Percentiles rank a stretch among this genome's conserved stretches.
Evolutionary conservation across 2,329 filamentous ascomycete genomes (phyloP).

Genomic region (Colletotrichum coccodes): DNA sequence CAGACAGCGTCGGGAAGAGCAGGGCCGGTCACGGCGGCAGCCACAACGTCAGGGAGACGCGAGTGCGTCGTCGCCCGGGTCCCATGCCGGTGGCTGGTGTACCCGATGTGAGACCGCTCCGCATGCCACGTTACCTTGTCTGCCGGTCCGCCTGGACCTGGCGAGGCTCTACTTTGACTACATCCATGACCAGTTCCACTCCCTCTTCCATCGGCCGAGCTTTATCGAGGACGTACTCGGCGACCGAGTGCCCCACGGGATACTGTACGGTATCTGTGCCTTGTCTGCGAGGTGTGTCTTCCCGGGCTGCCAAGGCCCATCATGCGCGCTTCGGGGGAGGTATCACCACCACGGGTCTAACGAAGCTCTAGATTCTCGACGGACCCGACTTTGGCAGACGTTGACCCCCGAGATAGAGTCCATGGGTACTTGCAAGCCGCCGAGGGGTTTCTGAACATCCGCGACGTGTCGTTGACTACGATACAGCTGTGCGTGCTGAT

Average conservation of each 20-base stretch:
- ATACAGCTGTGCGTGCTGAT: slow-evolving; percentile 52
- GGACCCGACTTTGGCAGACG: slow-evolving; percentile 32
- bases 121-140: slow-evolving; percentile 30
- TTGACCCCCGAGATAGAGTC: slow-evolving; percentile 37
- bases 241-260: slow-evolving; percentile 34
- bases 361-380: slow-evolving; percentile 36
- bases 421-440: slow-evolving; percentile 35
- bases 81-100: slow-evolving; percentile 16
- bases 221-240: slow-evolving; percentile 38
- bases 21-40: background rate
- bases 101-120: slow-evolving; percentile 18
- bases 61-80: slow-evolving; percentile 15
- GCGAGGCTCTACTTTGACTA: slow-evolving; percentile 46
- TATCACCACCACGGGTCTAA: background rate
- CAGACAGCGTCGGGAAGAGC: slow-evolving; percentile 9
- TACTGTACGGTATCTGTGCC: slow-evolving; percentile 40
- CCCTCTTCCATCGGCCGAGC: slow-evolving; percentile 44
- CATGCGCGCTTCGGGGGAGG: background rate
- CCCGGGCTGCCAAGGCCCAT: background rate
- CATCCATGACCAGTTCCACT: slow-evolving; percentile 48
- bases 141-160: slow-evolving; percentile 36
- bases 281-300: slow-evolving; percentile 37
- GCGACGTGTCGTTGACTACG: slow-evolving; percentile 47
- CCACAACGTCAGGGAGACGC: background rate
- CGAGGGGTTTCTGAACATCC: slow-evolving; percentile 43